Base-by-base conservation (phyloP, 495 filamentous ascomycete genomes). In the Neurospora terricola region DNA sequence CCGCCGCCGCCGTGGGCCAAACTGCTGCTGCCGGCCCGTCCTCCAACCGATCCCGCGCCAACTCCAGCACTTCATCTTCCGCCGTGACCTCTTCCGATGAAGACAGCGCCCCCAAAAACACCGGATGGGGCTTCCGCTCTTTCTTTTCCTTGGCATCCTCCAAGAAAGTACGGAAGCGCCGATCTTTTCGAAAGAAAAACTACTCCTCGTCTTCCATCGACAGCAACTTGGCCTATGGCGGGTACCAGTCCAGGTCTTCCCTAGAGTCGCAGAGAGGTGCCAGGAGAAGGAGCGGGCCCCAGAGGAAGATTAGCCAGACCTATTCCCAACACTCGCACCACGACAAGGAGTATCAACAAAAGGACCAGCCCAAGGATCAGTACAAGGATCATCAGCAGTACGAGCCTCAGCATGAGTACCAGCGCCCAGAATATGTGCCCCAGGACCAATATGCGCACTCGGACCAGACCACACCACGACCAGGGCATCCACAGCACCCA, bases 221-320 rank as follows among this genome's bases (percentile, higher is more conserved):
- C 69, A 84, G 82, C 54, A 86, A 88, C 70, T 75, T 89, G 59
- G 87, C 86, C 30, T 89, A 89, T 73, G 87, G 87, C 40, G 87
- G 86, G 10, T 89, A 86, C 74, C 79, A 88, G 59, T 83, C 84
- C 38, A 77, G 80, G 48, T 78, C 74, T 0, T 80, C 80, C 38
- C 76, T 81, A 30, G 75, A 75, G 14, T 74, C 75, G 68, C 73
- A 74, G 36, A 72, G 77, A 72, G 30, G 74, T 36, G 21, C 48
- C 30, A 66, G 54, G 54, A 66, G 54, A 36, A 66, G 54, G 54
- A 66, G 54, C 45, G 37, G 69, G 76, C 70, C 71, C 74, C 75
- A 59, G 66, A 73, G 37, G 75, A 73, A 69, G 23, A 69, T 40
- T 69, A 71, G 38, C 43, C 71, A 71, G 36, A 7, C 68, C 42